Conservation (phyloP, 306 rosid species). For the Gastrolobium villosum region DNA sequence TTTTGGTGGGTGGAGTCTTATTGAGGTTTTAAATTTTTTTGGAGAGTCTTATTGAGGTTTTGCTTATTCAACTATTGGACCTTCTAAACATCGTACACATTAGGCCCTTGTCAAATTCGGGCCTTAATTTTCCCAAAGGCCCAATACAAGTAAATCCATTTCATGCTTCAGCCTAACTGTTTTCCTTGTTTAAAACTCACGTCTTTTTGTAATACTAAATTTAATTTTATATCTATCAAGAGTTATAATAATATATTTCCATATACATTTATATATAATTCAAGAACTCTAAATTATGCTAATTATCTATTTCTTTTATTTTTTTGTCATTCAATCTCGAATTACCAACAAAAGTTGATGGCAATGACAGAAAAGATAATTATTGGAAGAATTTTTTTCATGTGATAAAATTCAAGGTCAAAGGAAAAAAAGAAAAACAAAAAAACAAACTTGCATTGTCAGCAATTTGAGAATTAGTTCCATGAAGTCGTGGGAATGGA, state of each 20-base stretch:
- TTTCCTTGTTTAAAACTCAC: not conserved
- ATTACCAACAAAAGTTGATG: not conserved
- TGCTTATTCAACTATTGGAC: not conserved
- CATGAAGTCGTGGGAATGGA: slow-evolving; percentile 9
- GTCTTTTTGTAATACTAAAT: not conserved
- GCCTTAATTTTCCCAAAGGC: not conserved
- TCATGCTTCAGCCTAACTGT: slow-evolving; percentile 12
- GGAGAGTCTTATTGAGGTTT: not conserved
- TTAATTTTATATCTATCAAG: not conserved
- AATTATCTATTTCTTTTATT: not conserved
- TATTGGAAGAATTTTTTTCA: not conserved
- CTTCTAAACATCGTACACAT: not conserved
- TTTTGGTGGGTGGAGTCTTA: not conserved
- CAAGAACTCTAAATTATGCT: not conserved
- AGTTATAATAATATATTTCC: not conserved
- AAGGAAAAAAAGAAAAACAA: too few species aligned
- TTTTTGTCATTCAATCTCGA: not conserved
- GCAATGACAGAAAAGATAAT: not conserved
- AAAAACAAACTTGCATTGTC: not conserved
- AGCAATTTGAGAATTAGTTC: not conserved
- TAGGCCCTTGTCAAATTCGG: not conserved
- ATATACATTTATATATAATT: not conserved
- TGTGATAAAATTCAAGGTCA: too few species aligned
- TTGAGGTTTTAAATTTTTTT: not conserved
- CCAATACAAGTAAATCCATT: not conserved